Conservation (phyloP, 2,329 filamentous ascomycete species). For the Colletotrichum endophyticum region DNA sequence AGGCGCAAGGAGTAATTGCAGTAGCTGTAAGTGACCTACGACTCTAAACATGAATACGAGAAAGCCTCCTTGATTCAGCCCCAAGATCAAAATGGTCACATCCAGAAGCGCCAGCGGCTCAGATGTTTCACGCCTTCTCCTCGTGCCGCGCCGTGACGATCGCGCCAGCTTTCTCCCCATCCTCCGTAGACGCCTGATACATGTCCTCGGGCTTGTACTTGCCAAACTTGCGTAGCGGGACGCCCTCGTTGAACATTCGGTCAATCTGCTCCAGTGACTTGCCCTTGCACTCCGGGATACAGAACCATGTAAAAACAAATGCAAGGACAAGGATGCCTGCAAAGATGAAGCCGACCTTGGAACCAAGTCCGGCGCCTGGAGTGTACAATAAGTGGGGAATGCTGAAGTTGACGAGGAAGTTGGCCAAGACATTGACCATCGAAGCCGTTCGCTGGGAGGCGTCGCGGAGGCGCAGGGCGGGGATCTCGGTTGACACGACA, state of each 20-base stretch:
- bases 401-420: conserved; percentile 25
- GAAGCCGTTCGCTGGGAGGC: conserved; percentile 15
- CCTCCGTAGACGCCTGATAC: background rate
- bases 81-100: background rate
- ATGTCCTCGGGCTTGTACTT: background rate
- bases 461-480: conserved; percentile 19
- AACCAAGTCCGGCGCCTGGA: conserved; percentile 15
- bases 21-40: background rate
- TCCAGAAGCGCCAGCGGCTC: background rate
- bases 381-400: conserved; percentile 21
- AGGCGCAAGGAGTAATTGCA: background rate
- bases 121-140: background rate
- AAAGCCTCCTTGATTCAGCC: background rate
- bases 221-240: conserved; percentile 24
- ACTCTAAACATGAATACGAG: background rate
- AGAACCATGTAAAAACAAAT: conserved; percentile 22
- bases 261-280: conserved; percentile 29
- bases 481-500: conserved; percentile 39
- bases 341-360: conserved; percentile 24
- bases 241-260: conserved; percentile 23
- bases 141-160: background rate
- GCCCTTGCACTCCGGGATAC: conserved; percentile 26
- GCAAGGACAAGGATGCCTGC: conserved; percentile 19
- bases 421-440: conserved; percentile 23
- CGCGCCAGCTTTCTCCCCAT: background rate